These are phyloP conservation scores for Sordaria brevicollis DNA, from an alignment of 495 filamentous ascomycete genomes.

Conservation along the genomic window DNA sequence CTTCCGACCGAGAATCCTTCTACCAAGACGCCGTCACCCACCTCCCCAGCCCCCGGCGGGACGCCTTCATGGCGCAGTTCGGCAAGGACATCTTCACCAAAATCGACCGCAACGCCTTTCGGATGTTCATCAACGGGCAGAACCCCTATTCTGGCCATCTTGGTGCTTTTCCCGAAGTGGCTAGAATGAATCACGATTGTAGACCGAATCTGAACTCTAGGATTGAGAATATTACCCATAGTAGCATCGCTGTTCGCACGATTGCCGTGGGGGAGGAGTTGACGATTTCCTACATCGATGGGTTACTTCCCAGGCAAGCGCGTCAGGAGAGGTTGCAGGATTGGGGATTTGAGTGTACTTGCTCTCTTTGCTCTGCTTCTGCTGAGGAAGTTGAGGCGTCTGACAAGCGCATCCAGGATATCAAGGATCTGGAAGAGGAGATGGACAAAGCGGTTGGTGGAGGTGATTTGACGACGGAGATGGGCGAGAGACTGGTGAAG, in stretches of 20 bases:
- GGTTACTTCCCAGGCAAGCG: constrained; percentile 12
- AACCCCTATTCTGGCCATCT: constrained; percentile 21
- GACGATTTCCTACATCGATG: constrained; percentile 31
- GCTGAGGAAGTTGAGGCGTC: constrained; percentile 14
- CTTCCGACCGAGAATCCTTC: constrained; percentile 8
- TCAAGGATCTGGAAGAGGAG: constrained; percentile 23
- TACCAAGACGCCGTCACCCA: constrained; percentile 20
- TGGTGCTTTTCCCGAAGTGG: constrained; percentile 26
- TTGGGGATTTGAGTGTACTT: constrained; percentile 34
- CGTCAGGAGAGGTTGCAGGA: constrained; percentile 23
- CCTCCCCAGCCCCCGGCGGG: constrained; percentile 13
- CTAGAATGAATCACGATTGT: constrained; percentile 34
- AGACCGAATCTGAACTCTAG: constrained; percentile 34
- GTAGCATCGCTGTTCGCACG: constrained; percentile 28
- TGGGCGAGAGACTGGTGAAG: constrained; percentile 19
- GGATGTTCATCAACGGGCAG: constrained; percentile 23
- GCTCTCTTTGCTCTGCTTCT: constrained; percentile 22
- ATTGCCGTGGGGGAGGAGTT: constrained; percentile 31
- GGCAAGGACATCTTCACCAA: constrained; percentile 22
- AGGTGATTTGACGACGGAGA: constrained; percentile 17
- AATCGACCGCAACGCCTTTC: constrained; percentile 31
- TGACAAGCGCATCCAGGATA: constrained; percentile 24
- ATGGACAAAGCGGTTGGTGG: constrained; percentile 23
- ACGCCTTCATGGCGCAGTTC: constrained; percentile 23
- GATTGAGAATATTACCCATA: constrained; percentile 28